Evolutionary conservation across 352 stramenopile species (phyloP).

Genomic region (Achlya hypogyna): DNA sequence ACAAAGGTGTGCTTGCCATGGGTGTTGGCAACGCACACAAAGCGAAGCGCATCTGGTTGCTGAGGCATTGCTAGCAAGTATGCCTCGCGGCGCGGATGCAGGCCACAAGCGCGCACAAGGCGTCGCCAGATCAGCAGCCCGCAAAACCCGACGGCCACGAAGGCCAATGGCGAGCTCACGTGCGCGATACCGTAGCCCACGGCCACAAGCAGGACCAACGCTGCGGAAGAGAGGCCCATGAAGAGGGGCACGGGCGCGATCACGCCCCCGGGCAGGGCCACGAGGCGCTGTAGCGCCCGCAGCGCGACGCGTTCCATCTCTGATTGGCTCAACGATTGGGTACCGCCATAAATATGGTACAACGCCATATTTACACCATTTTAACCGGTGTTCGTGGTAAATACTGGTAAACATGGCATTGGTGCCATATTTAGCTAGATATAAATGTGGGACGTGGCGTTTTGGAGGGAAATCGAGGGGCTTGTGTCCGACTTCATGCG

Average conservation of each 20-base stretch:
- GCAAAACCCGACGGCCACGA: conserved; percentile 6
- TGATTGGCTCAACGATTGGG: too few species aligned
- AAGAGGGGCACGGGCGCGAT: background rate
- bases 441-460: background rate
- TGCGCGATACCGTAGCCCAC: background rate
- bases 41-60: conserved; percentile 38
- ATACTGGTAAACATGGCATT: background rate
- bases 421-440: background rate
- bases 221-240: background rate
- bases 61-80: background rate
- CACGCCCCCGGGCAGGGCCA: background rate
- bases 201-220: background rate
- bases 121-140: background rate
- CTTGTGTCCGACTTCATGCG: too few species aligned
- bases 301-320: background rate
- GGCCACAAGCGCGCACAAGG: background rate
- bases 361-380: background rate
- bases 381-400: background rate
- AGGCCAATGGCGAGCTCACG: background rate
- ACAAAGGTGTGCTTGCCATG: conserved; percentile 63
- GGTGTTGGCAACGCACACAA: conserved; percentile 79
- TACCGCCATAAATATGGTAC: too few species aligned
- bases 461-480: background rate
- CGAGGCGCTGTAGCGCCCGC: background rate
- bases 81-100: background rate